phyloP scores from a whole-genome alignment of 2,329 filamentous ascomycete species.

The Grosmannia huntii region DNA sequence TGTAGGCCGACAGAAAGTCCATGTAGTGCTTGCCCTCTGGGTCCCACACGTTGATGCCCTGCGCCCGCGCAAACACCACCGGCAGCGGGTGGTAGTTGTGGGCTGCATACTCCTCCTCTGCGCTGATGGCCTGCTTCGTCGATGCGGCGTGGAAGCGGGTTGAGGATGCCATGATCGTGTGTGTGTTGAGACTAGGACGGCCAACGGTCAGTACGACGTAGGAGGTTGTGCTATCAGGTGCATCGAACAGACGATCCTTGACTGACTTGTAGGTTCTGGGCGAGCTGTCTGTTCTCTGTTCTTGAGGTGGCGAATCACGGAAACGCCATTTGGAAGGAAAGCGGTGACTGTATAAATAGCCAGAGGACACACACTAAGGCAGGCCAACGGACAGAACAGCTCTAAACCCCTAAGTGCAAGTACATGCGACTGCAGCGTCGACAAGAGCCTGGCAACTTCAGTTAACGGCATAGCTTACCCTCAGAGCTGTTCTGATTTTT shows the following conservation, averaged over 20 bases:
- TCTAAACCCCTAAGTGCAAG: slow-evolving; percentile 48
- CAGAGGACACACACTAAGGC: background rate
- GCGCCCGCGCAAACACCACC: slow-evolving; percentile 78
- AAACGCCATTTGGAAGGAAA: background rate
- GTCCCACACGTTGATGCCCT: slow-evolving; percentile 88
- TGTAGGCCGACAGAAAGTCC: slow-evolving; percentile 96
- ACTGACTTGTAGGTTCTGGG: no score
- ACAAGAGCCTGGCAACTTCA: background rate
- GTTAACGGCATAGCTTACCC: slow-evolving; percentile 3
- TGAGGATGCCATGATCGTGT: slow-evolving; percentile 13
- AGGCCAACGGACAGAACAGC: background rate
- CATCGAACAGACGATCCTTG: no score
- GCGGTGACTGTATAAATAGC: background rate
- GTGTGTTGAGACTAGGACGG: no score
- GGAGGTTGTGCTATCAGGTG: no score
- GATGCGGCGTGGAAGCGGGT: slow-evolving; percentile 61
- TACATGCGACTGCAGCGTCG: slow-evolving; percentile 23
- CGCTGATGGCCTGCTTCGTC: slow-evolving; percentile 63
- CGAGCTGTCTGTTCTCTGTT: no score
- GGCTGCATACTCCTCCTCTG: slow-evolving; percentile 75
- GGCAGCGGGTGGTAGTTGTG: slow-evolving; percentile 99
- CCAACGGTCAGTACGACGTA: no score
- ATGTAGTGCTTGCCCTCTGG: slow-evolving; percentile 92
- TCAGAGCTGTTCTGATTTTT: background rate
- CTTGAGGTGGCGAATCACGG: background rate